These are phyloP conservation scores for Globisporangium lucens DNA, from an alignment of 352 stramenopile species.

Conservation along the genomic window DNA sequence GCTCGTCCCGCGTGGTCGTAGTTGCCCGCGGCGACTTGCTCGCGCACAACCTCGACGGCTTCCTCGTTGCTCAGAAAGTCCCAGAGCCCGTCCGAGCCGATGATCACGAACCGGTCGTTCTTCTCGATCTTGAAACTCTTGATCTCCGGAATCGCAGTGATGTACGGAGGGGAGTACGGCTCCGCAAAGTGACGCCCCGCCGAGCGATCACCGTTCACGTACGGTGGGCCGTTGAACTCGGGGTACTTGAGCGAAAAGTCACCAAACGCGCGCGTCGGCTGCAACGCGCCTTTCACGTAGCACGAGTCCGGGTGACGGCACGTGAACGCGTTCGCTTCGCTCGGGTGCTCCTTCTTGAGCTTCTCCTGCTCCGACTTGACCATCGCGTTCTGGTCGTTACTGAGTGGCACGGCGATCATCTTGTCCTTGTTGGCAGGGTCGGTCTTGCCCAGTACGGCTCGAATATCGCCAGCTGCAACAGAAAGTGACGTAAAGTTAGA, in stretches of 20 bases:
- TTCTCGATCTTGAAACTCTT: conserved; percentile 50
- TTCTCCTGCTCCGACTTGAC: conserved; percentile 84
- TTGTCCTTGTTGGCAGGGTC: conserved; percentile 30
- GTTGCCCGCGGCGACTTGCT: conserved; percentile 52
- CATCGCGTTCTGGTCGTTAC: conserved; percentile 93
- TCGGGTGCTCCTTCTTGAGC: conserved; percentile 80
- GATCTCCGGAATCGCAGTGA: conserved; percentile 87
- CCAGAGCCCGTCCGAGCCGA: conserved; percentile 97
- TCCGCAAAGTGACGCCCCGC: conserved; percentile 84
- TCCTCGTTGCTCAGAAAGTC: conserved; percentile 96
- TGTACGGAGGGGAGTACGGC: conserved; percentile 92
- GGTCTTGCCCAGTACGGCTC: conserved; percentile 67
- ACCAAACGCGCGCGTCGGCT: conserved; percentile 88
- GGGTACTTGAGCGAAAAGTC: conserved; percentile 94
- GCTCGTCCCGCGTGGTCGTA: conserved; percentile 68
- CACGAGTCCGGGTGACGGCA: conserved; percentile 90
- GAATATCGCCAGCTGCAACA: conserved; percentile 64
- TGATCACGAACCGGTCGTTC: conserved; percentile 95
- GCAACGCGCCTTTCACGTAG: conserved; percentile 92
- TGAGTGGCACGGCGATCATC: conserved; percentile 69
- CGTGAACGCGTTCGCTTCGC: conserved; percentile 88
- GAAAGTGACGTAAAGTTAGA: not conserved
- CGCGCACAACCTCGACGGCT: conserved; percentile 89
- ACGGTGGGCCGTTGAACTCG: conserved; percentile 89
- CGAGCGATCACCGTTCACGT: conserved; percentile 77